phyloP scores from a whole-genome alignment of 1,139 yeast species.

The Ogataea hybrid region DNA sequence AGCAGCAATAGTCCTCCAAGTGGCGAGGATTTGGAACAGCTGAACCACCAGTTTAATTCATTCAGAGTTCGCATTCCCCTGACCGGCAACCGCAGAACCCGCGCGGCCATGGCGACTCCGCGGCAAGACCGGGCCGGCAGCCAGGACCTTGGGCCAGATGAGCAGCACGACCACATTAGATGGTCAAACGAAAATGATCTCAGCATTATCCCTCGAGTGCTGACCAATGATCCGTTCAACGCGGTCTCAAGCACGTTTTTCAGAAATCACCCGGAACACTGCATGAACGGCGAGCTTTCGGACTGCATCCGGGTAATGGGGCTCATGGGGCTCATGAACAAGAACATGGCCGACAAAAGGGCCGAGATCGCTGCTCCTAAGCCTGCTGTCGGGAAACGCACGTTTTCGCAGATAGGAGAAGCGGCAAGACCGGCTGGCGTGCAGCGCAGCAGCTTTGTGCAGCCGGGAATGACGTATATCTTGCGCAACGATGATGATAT shows the following conservation, averaged over 20 bases:
- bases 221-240: constrained; percentile 14
- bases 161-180: constrained; percentile 22
- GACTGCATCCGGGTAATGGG: constrained; percentile 24
- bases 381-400: constrained; percentile 13
- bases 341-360: constrained; percentile 22
- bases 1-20: constrained; percentile 1
- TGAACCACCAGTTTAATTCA: constrained; percentile 19
- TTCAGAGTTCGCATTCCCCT: constrained; percentile 20
- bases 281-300: constrained; percentile 16
- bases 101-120: constrained; percentile 9
- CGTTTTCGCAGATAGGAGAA: constrained; percentile 15
- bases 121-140: neutral
- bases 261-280: constrained; percentile 27
- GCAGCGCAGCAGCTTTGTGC: constrained; percentile 22
- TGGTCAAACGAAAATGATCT: constrained; percentile 24
- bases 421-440: neutral
- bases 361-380: constrained; percentile 3
- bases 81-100: constrained; percentile 9
- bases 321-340: constrained; percentile 25
- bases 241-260: constrained; percentile 25
- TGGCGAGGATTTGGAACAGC: constrained; percentile 13
- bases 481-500: constrained; percentile 16
- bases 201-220: constrained; percentile 24
- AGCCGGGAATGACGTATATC: constrained; percentile 25
- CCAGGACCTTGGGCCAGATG: neutral